Conservation (phyloP, 1,284 basidiomycete species). For the Inonotus obliquus region DNA sequence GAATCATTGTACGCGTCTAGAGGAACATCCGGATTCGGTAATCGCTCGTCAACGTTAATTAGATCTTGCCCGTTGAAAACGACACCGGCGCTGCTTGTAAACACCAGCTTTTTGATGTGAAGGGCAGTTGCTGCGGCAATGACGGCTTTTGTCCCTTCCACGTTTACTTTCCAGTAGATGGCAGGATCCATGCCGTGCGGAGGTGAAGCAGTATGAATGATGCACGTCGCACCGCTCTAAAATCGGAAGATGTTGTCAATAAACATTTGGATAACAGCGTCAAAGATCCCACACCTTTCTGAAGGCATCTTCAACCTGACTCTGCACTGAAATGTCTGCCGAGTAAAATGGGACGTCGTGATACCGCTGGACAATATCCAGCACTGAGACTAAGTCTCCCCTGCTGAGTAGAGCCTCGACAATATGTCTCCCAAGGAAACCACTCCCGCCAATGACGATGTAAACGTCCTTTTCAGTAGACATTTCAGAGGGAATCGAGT, state of each 20-base stretch:
- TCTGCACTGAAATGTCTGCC: slow-evolving; percentile 80
- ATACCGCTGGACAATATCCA: slow-evolving; percentile 89
- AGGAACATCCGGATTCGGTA: slow-evolving; percentile 69
- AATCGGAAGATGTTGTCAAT: not conserved
- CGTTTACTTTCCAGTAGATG: slow-evolving; percentile 91
- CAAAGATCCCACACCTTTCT: slow-evolving; percentile 49
- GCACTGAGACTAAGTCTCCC: slow-evolving; percentile 77
- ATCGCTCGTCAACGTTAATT: slow-evolving; percentile 86
- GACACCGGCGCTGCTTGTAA: slow-evolving; percentile 92
- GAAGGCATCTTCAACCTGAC: slow-evolving; percentile 67
- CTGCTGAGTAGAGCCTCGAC: slow-evolving; percentile 77
- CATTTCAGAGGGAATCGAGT: not conserved
- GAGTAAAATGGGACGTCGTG: slow-evolving; percentile 82
- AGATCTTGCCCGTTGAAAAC: slow-evolving; percentile 85
- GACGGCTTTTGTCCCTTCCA: slow-evolving; percentile 85
- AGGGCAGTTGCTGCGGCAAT: slow-evolving; percentile 75
- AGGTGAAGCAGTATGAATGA: slow-evolving; percentile 96
- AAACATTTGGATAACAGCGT: slow-evolving; percentile 2
- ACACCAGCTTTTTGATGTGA: slow-evolving; percentile 85
- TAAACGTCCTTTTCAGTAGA: slow-evolving; percentile 45
- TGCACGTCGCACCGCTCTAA: slow-evolving; percentile 77
- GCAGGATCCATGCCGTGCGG: slow-evolving; percentile 68
- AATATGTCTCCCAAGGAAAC: slow-evolving; percentile 89
- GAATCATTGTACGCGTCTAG: slow-evolving; percentile 95
- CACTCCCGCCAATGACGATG: slow-evolving; percentile 87